Evolutionary conservation across 176 grass and related monocot genomes (phyloP), one percentile per base, ranked within the genome.

Genomic region (Secale cereale): DNA sequence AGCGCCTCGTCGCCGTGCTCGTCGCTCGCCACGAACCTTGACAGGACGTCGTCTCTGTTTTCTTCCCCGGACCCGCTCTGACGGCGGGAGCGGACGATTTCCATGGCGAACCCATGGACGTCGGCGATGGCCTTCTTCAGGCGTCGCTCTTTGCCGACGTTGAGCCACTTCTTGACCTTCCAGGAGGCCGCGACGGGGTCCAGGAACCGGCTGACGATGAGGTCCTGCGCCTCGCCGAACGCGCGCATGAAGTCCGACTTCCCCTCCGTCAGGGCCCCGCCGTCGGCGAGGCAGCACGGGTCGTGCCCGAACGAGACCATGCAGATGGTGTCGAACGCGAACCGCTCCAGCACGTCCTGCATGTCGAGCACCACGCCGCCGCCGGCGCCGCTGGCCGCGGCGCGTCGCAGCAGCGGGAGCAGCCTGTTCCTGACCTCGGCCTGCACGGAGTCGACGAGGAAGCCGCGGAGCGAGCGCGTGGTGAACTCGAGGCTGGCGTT

Each of bases 251-350:
- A 86, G 16, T 83, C 45, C 6, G 78, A 82, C n/a, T 10, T 75
- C 7, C 13, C 23, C 40, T 74, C 40, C 14, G 40, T 41, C 40
- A 46, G 17, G 40, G 4, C 13, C 14, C 70, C 70, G 14, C 70
- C 70, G 25, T 74, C 70, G 40, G 70, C 70, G 39, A 74, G 70
- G 70, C 40, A 92, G 17, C 81, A 56, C 0, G 90, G 90, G 45
- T 94, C 93, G 31, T 94, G 84, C 22, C 88, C 78, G 77, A 84
- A 90, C 40, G 81, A 75, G 8, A 94, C 93, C 37, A 59, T 69
- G 43, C 93, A 94, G 59, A 94, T 94, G 68, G 74, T 94, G 48
- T 94, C 93, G 28, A 94, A 92, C 11, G 78, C 81, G 80, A 92
- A 74, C 70, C 39, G 39, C 70, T 46, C 70, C 0, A 74, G 70